Evolutionary conservation across 2,329 filamentous ascomycete genomes (phyloP), one percentile per base, ranked within the genome.

Genomic region (Lachnellula hyalina): DNA sequence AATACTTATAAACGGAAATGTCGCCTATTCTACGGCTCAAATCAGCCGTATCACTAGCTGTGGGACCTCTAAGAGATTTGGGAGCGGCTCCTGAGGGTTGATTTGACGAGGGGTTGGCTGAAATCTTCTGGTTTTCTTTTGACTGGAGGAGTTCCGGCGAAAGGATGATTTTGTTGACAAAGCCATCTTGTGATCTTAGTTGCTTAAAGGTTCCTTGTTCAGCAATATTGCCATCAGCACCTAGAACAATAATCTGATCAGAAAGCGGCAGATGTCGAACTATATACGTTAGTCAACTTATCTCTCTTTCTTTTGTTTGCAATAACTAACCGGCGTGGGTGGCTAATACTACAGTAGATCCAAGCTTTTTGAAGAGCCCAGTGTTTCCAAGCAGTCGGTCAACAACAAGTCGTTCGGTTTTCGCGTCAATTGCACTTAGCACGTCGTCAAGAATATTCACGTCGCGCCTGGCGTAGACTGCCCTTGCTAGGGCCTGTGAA

Each of bases 381-480:
- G 32, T 53, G 7, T 28, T 46, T 9, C 61, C 55, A 51, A 62
- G 56, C 2, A 66, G 46, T 3, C 56, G 47, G 7, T 71, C 62
- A 32, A 79, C 75, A 5, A 80, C 67, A 1, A 68, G 58, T 3
- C 69, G 62, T 11, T 73, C 68, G 0, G 77, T 81, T 3, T 68
- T 65, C 2, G 68, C 66, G 51, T 78, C 77, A 4, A 79, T 67
- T 0, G 73, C 73, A 49, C 74, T 75, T 32, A 79, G 71, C 0
- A 74, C 64, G 53, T 80, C 76, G 44, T 80, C 77, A 2, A 80
- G 62, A 3, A 80, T 44, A 0, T 75, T 34, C 0, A 77, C 17
- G 36, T 53, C 25, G 40, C 53, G 42, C 19, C 48, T 53, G 19
- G 56, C 58, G 56, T 54, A 61, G 2, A 61, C 53, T 15, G 53